Conservation (phyloP, 2,329 filamentous ascomycete genomes). For the Hawksworthiomyces lignivorus region DNA sequence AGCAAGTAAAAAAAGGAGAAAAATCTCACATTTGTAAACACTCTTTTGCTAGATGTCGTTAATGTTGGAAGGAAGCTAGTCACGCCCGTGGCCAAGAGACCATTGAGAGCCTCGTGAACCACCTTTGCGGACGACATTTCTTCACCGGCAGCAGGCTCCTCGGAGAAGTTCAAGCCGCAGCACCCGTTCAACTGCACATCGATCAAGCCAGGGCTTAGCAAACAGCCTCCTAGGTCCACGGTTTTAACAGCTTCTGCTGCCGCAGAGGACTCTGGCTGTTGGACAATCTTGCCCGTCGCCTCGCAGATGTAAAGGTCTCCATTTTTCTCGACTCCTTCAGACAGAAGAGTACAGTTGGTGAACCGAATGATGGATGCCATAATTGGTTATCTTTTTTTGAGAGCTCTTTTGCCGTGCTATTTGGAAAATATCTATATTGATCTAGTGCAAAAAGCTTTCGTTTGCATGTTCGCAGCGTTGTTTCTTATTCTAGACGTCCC, state of each 20-base stretch:
- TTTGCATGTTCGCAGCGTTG: too few species aligned
- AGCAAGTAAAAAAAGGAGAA: constrained; percentile 31
- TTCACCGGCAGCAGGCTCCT: constrained; percentile 27
- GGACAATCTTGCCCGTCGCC: constrained; percentile 59
- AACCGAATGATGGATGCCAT: constrained; percentile 59
- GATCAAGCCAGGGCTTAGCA: constrained; percentile 72
- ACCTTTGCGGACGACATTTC: constrained; percentile 66
- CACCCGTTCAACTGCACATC: constrained; percentile 82
- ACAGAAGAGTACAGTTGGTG: constrained; percentile 70
- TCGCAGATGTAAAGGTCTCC: constrained; percentile 79
- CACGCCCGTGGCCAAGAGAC: constrained; percentile 67
- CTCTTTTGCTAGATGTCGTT: too few species aligned
- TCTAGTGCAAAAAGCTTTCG: too few species aligned
- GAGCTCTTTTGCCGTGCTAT: too few species aligned
- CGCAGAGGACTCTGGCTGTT: constrained; percentile 39
- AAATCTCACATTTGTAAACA: constrained; percentile 61
- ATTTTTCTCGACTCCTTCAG: constrained; percentile 53
- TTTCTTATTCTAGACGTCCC: too few species aligned
- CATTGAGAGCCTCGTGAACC: constrained; percentile 58
- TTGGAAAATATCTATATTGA: too few species aligned
- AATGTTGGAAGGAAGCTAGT: constrained; percentile 80
- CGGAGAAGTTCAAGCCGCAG: constrained; percentile 80
- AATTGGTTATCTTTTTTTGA: background rate
- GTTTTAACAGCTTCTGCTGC: constrained; percentile 53
- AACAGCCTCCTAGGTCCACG: constrained; percentile 48